Percentiles rank a stretch among this genome's conserved stretches.
Conservation (phyloP, 1,284 basidiomycete species). For the Irpex lacteus region DNA sequence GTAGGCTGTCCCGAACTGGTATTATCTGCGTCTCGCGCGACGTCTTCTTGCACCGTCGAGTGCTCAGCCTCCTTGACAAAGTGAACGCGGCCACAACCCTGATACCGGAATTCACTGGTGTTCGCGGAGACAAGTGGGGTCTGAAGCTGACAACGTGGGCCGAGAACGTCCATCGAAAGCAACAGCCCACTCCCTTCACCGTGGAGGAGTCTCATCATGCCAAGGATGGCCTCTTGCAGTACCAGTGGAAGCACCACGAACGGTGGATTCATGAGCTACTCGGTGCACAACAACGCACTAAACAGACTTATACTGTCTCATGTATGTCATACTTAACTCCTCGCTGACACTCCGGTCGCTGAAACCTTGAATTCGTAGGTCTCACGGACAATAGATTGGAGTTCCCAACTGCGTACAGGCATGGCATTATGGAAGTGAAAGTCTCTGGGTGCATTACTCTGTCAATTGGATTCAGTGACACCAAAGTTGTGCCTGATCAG, state of each 20-base stretch:
- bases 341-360: not conserved
- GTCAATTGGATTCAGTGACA: not conserved
- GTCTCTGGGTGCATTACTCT: conserved; percentile 21
- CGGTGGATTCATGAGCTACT: conserved; percentile 19
- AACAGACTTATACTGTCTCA: conserved; percentile 12
- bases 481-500: not conserved
- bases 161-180: conserved; percentile 13
- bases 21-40: conserved; percentile 23
- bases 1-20: conserved; percentile 19
- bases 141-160: conserved; percentile 21
- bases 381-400: conserved; percentile 21
- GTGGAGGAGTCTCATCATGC: conserved; percentile 7
- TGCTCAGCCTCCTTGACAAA: conserved; percentile 21
- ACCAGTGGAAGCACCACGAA: conserved; percentile 21
- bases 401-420: conserved; percentile 19
- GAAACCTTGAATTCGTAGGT: conserved; percentile 12
- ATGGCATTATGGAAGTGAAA: conserved; percentile 18
- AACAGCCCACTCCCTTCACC: conserved; percentile 13
- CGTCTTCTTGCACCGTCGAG: conserved; percentile 20
- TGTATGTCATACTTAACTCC: conserved; percentile 10
- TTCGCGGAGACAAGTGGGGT: conserved; percentile 19
- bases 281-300: not conserved
- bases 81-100: conserved; percentile 29
- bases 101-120: conserved; percentile 21
- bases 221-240: conserved; percentile 12